Evolutionary conservation across 495 filamentous ascomycete species (phyloP), one percentile per base, ranked within the genome.

Genomic region (Lasiosphaeris hirsuta): DNA sequence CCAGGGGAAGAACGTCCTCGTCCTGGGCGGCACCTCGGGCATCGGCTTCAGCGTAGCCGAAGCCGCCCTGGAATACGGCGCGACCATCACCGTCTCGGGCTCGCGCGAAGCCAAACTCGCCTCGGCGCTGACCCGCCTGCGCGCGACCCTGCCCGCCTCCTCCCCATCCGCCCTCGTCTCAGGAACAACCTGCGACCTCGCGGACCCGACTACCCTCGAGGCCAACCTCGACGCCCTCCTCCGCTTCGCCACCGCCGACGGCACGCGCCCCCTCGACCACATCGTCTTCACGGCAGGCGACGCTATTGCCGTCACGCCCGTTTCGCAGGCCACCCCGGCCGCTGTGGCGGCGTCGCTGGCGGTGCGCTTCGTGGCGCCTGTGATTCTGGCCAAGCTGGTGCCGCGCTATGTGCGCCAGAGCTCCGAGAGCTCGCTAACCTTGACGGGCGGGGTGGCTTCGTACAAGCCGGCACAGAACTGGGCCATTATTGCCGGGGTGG

Each of bases 271-370:
- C 19, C 56, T 88, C 45, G 76, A 88, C 66, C 86, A 89, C 55
- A 71, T 88, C 45, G 77, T 84, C 48, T 81, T 74, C 69, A 87
- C 84, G 0, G 86, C 86, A 0, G 84, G 55, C 0, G 71, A 84
- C 48, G 56, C 63, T 0, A 69, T 79, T 0, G 15, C 62, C 9
- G 40, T 73, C 3, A 56, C 56, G 1, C 64, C 69, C 10, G 14
- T 84, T 4, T 13, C 63, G 3, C 72, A 81, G 10, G 36, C 75
- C 6, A 74, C 70, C 0, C 58, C 76, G 11, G 70, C 70, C 2
- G 44, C 55, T 19, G 69, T 82, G 52, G 59, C 71, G 4, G 45
- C 58, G 9, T 66, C 70, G 0, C 66, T 70, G 6, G 73, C 72
- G 17, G 67, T 88, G 9, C 77, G 83, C 0, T 72, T 83, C 60